Base-by-base conservation (phyloP, 2,329 filamentous ascomycete genomes). In the Cercospora janseana region DNA sequence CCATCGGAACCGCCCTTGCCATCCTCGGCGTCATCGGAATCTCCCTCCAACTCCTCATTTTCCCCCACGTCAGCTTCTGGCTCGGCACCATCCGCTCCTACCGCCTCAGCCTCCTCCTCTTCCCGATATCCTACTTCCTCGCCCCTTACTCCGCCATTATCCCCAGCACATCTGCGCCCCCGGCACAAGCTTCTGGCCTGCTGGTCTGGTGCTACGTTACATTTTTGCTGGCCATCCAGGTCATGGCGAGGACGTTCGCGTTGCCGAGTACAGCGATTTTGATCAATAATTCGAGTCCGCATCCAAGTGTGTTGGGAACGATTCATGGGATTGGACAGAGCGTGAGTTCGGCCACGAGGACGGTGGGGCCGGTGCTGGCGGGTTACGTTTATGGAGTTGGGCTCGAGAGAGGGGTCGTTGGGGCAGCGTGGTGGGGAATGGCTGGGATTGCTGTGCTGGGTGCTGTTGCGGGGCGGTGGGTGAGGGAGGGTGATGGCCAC, bases 401-500 rank as follows among this genome's bases (percentile, higher is more conserved):
- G 0, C 60, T 82, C 35, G 66, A 72, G 28, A 64, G 70, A 44
- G 80, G 80, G 4, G 69, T 79, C 27, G 75, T 82, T 3, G 79
- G 79, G 0, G 64, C 71, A n/a, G 73, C 79, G 1, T 82, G 79
- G 78, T 82, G 79, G 79, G 70, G 67, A 20, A 66, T 81, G 58
- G 76, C 79, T 0, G 63, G 68, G 12, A 72, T 83, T 32, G 77
- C 80, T 1, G 65, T 77, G 1, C 46, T 80, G 3, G 82, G 81
- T 0, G 84, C 80, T 63, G 61, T 75, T 3, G 74, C 81, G 9
- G 77, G 80, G 0, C 72, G 80, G 65, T 75, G 75, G 44, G 79
- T 87, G 8, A 75, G 79, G 41, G 83, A 87, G 58, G 84, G 83
- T 0, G 78, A 73, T 57, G 82, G 82, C 2, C 80, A 83, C 64